Evolutionary conservation across 2,329 filamentous ascomycete genomes (phyloP), one percentile per base, ranked within the genome.

Genomic region (Sclerotinia nivalis): DNA sequence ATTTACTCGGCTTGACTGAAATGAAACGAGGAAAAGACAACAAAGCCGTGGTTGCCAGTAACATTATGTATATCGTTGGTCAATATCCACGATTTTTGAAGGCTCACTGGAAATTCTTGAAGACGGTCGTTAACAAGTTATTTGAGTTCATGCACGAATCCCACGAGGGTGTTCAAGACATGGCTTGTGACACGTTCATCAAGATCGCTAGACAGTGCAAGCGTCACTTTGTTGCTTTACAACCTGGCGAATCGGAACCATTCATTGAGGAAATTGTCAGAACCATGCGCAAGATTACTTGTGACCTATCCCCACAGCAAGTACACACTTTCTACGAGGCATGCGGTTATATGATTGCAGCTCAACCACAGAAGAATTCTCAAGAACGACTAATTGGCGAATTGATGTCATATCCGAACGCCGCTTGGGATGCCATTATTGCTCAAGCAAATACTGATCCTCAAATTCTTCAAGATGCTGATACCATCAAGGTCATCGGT

Each of bases 81-180:
- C 96, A 99, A 79, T 99, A 99, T 79, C 96, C 96, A 50, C 92
- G 96, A 28, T 99, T 99, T 83, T 84, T 99, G 77, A 99, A 99
- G 84, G 96, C 96, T 1, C 96, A 99, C 81, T 99, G 96, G 96
- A 99, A 99, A 81, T 99, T 99, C 83, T 85, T 99, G 69, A 99
- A 99, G 88, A 99, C 96, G 2, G 96, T 99, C 25, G 96, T 99
- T 78, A 99, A 99, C 83, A 99, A 99, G 84, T 87, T 99, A 7
- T 99, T 99, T 78, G 96, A 99, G 83, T 99, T 99, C 79, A 99
- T 99, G 96, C 96, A 99, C 80, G 96, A 99, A 82, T 98, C 96
- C 1, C 96, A 99, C 78, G 96, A 99, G 84, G 96, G 93, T 84
- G 96, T 99, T 37, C 96, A 99, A 82, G 96, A 99, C 82, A 99